Percentiles rank a stretch among this genome's conserved stretches.
Evolutionary conservation across 805 yeast species (phyloP).

Genomic region (Wickerhamiella brachini): DNA sequence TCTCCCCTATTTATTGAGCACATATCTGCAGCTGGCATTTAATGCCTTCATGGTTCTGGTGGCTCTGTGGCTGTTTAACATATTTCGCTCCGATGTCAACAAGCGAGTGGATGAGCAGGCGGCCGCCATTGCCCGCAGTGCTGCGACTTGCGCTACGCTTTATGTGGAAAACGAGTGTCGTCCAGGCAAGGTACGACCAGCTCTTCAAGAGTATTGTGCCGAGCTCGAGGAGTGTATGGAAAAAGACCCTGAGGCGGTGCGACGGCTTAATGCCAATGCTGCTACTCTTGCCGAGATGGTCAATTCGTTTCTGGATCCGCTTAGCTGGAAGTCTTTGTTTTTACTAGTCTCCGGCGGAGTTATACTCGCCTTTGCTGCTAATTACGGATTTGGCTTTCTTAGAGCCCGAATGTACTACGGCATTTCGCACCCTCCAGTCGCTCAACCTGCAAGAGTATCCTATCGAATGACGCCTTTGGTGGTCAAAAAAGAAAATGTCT

Average conservation of each 20-base stretch:
- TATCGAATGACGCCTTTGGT: neutral
- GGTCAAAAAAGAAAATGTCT: neutral
- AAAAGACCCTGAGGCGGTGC: constrained; percentile 49
- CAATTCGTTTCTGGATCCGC: constrained; percentile 56
- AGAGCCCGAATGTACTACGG: constrained; percentile 11
- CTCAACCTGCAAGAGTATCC: neutral
- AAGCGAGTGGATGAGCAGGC: constrained; percentile 46
- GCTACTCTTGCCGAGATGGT: constrained; percentile 66
- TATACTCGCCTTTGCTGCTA: constrained; percentile 10
- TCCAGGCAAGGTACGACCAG: constrained; percentile 50
- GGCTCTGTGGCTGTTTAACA: constrained; percentile 34
- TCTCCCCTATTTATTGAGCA: constrained; percentile 40
- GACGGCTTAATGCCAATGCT: constrained; percentile 55
- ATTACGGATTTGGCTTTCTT: constrained; percentile 17
- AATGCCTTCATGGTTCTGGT: constrained; percentile 37
- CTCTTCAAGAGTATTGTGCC: constrained; percentile 52
- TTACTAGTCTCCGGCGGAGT: constrained; percentile 4
- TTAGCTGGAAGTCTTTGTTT: constrained; percentile 28
- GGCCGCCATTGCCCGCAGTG: constrained; percentile 41
- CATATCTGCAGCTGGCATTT: constrained; percentile 51
- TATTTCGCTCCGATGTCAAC: constrained; percentile 54
- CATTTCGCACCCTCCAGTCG: neutral
- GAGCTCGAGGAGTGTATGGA: constrained; percentile 73
- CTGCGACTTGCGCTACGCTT: constrained; percentile 50
- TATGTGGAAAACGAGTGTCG: constrained; percentile 57